Percentiles rank a stretch among this genome's conserved stretches.
These are phyloP conservation scores for Alternaria panax DNA, from an alignment of 2,329 filamentous ascomycete genomes.

Conservation along the genomic window DNA sequence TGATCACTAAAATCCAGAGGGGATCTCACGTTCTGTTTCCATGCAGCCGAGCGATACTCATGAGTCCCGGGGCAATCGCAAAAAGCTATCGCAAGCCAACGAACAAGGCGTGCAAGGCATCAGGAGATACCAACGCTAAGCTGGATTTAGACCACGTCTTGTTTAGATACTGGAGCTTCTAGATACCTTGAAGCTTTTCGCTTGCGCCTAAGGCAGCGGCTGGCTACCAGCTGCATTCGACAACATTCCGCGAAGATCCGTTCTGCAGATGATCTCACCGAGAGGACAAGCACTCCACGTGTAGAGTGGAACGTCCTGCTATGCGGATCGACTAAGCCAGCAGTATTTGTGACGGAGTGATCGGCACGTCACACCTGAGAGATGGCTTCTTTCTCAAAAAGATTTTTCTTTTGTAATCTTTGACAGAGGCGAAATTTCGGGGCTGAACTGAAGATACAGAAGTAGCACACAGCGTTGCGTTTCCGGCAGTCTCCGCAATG, in stretches of 20 bases:
- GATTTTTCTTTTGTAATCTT: background rate
- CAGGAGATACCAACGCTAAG: conserved; percentile 29
- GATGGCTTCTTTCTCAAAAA: conserved; percentile 7
- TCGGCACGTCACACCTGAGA: background rate
- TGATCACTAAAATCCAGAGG: conserved; percentile 33
- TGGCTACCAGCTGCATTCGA: conserved; percentile 40
- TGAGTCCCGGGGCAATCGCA: conserved; percentile 33
- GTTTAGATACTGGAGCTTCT: conserved; percentile 26
- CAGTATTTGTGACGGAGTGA: background rate
- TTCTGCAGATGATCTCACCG: conserved; percentile 29
- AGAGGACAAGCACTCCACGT: conserved; percentile 34
- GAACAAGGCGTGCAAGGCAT: conserved; percentile 24
- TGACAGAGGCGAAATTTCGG: conserved; percentile 3
- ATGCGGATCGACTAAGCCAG: conserved; percentile 7
- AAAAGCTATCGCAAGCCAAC: conserved; percentile 29
- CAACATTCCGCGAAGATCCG: conserved; percentile 25
- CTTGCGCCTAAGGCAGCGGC: conserved; percentile 16
- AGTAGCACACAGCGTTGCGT: conserved; percentile 28
- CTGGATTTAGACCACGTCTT: conserved; percentile 32
- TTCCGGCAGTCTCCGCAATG: conserved; percentile 26
- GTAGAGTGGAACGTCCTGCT: conserved; percentile 24
- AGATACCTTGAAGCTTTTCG: conserved; percentile 26
- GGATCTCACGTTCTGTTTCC: conserved; percentile 7
- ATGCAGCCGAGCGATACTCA: conserved; percentile 3
- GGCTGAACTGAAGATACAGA: conserved; percentile 19